Conservation (phyloP, 2,329 filamentous ascomycete species). For the Diplodia sapinea region DNA sequence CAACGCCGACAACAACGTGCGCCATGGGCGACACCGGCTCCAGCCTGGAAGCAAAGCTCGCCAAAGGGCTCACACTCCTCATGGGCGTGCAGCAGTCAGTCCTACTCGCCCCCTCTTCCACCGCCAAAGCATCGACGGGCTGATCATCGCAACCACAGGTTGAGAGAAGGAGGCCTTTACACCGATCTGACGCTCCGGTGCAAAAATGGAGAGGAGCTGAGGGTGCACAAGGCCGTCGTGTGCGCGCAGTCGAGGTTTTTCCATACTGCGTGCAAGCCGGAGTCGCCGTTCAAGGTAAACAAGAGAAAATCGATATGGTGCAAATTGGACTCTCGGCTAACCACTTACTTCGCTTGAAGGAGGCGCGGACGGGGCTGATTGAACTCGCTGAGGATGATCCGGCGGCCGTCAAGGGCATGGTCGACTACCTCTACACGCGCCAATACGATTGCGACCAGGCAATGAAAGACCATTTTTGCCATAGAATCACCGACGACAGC, state of each 20-base stretch:
- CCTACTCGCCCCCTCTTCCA: not conserved
- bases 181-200: constrained; percentile 12
- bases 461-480: too few species aligned
- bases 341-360: not conserved
- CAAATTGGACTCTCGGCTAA: too few species aligned
- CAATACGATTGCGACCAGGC: not conserved
- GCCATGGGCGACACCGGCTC: too few species aligned
- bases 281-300: not conserved
- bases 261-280: constrained; percentile 1
- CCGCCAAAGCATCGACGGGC: not conserved
- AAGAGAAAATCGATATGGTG: too few species aligned
- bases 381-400: constrained; percentile 12
- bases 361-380: constrained; percentile 7
- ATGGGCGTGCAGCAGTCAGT: not conserved
- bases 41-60: too few species aligned
- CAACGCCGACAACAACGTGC: too few species aligned
- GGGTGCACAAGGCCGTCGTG: constrained; percentile 7
- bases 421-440: constrained; percentile 7
- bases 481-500: too few species aligned
- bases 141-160: not conserved
- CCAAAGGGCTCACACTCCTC: not conserved
- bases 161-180: not conserved
- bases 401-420: not conserved
- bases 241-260: constrained; percentile 7
- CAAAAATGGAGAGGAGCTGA: not conserved